Base-by-base conservation (phyloP, 208 protist species). In the Trypanosoma melophagium region DNA sequence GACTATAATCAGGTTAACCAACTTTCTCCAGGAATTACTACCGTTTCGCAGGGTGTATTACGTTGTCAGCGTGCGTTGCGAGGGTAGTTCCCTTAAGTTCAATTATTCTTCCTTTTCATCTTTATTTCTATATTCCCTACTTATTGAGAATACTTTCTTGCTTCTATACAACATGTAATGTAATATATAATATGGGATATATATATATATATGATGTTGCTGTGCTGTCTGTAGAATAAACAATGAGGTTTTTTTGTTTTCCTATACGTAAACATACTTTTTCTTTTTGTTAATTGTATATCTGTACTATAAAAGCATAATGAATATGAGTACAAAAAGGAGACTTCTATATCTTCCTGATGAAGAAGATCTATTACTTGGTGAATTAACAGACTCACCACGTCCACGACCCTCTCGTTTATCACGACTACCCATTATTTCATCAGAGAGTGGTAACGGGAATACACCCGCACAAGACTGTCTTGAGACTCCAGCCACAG, bases 1-100 rank as follows among this genome's bases (percentile, higher is more conserved):
- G 92, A 97, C 71, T 97, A 92, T 77, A 90, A 85, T 44, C 71
- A 76, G 49, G 87, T 77, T 21, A 87, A 90, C 53, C 51, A 28
- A 17, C 40, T 94, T 31, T 38, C 89, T 31, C 88, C 86, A 19
- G 79, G 83, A 25, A 72, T 92, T 17, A 44, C 66, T 22, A 79
- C 64, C 53, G 78, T 91, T 10, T 92, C 86, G 2, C 77, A 93
- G 47, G 91, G 91, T 22, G 62, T 96, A 13, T 76, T 94, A 21
- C 86, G 91, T 49, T 96, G 91, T 77, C 84, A 92, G 60, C 74
- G 85, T 10, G 80, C 81, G 12, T 21, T 93, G 16, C 87, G 88
- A 35, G 47, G 56, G 49, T 64, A 60, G 25, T 19, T 3, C 17
- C 53, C 8, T 1, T 17, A 57, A 19, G 16, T 57, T 57, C 14